Evolutionary conservation across 805 yeast species (phyloP).

Genomic region (Candida silvatica): DNA sequence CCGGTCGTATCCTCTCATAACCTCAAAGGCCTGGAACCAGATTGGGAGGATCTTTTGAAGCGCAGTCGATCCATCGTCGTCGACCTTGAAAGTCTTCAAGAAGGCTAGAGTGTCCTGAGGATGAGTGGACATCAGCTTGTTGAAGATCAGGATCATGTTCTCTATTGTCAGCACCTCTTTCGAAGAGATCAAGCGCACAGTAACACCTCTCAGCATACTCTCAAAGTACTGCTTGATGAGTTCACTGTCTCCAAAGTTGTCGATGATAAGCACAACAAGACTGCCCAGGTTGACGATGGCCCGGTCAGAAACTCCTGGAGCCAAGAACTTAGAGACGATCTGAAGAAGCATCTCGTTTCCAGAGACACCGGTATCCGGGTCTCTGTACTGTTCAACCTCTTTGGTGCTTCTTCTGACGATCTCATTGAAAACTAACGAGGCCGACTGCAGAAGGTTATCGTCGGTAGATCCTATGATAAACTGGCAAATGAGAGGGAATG

Average conservation of each 20-base stretch:
- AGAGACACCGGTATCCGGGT: conserved; percentile 27
- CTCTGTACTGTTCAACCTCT: conserved; percentile 24
- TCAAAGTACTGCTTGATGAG: conserved; percentile 34
- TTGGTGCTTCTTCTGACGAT: conserved; percentile 37
- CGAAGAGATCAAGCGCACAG: conserved; percentile 55
- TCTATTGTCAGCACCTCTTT: conserved; percentile 68
- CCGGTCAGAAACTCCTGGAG: conserved; percentile 65
- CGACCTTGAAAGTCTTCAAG: conserved; percentile 32
- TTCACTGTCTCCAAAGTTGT: conserved; percentile 25
- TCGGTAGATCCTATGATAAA: conserved; percentile 46
- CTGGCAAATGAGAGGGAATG: conserved; percentile 34
- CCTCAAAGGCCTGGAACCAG: conserved; percentile 80
- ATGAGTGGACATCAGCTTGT: conserved; percentile 56
- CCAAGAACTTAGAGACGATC: conserved; percentile 59
- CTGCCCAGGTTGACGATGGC: conserved; percentile 77
- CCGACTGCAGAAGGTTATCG: conserved; percentile 67
- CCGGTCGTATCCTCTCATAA: conserved; percentile 68
- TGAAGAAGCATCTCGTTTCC: conserved; percentile 53
- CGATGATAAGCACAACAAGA: conserved; percentile 22
- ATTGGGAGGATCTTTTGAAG: conserved; percentile 55
- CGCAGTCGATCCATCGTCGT: conserved; percentile 26
- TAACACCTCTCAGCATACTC: conserved; percentile 67
- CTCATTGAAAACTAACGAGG: conserved; percentile 65
- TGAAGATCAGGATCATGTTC: conserved; percentile 67
- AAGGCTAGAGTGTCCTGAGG: conserved; percentile 58